Evolutionary conservation across 2,329 filamentous ascomycete species (phyloP).

Genomic region (Grosmannia clavigera): DNA sequence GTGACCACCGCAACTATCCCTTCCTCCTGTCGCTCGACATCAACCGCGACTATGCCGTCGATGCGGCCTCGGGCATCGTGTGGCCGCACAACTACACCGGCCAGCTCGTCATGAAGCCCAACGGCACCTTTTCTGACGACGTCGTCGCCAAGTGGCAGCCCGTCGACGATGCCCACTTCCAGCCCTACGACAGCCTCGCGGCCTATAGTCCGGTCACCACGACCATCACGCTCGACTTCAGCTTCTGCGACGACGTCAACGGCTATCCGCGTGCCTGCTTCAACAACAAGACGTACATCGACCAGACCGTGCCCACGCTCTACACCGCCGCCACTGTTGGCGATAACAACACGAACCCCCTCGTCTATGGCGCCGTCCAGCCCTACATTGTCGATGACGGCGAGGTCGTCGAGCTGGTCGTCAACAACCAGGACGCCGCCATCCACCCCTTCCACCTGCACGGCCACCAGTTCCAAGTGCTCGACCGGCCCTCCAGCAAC

Average conservation of each 20-base stretch:
- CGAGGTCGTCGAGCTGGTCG: constrained; percentile 31
- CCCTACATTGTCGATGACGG: constrained; percentile 26
- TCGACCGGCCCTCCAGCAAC: constrained; percentile 26
- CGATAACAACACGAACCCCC: constrained; percentile 26
- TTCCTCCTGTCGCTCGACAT: constrained; percentile 30
- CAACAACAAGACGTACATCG: constrained; percentile 56
- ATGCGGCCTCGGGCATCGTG: constrained; percentile 9
- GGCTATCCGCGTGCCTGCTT: constrained; percentile 49
- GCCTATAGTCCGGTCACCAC: constrained; percentile 31
- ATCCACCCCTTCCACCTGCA: constrained; percentile 42
- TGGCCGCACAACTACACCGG: constrained; percentile 31
- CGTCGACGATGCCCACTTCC: constrained; percentile 49
- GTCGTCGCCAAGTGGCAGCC: constrained; percentile 30
- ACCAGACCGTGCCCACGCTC: constrained; percentile 55
- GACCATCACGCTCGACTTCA: constrained; percentile 41
- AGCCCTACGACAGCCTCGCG: constrained; percentile 33
- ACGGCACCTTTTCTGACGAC: constrained; percentile 17
- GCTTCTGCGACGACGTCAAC: constrained; percentile 48
- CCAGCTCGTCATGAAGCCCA: constrained; percentile 26
- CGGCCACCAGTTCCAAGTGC: constrained; percentile 42
- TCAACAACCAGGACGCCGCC: constrained; percentile 36
- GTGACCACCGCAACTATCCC: constrained; percentile 27
- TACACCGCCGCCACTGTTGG: constrained; percentile 56
- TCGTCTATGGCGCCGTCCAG: constrained; percentile 30
- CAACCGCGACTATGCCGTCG: constrained; percentile 28